Conservation (phyloP, 169 alveolate genomes). For the Plasmodium knowlesi region DNA sequence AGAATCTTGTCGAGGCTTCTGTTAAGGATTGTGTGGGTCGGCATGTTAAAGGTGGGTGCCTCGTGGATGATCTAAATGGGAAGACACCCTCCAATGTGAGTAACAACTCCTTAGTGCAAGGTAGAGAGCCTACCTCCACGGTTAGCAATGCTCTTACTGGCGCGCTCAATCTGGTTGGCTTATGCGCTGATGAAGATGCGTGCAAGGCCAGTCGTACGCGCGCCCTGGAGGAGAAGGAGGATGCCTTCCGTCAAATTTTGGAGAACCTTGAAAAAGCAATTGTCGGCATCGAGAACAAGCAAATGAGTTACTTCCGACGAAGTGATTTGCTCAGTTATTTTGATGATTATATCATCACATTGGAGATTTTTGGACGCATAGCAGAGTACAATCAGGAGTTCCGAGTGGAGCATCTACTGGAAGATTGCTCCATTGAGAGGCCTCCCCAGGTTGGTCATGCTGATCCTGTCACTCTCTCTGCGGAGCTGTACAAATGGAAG, state of each 20-base stretch:
- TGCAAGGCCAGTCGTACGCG: neutral
- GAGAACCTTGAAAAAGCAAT: constrained; percentile 13
- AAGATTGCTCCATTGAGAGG: neutral
- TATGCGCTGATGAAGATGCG: neutral
- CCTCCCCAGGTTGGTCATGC: neutral
- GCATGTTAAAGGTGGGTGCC: neutral
- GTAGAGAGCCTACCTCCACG: neutral
- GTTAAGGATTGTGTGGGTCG: constrained; percentile 1
- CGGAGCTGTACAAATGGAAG: constrained; percentile 9
- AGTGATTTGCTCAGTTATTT: constrained; percentile 14
- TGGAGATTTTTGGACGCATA: constrained; percentile 15
- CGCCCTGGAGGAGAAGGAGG: neutral
- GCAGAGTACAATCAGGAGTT: constrained; percentile 13
- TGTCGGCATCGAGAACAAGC: constrained; percentile 14
- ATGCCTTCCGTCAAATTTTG: neutral
- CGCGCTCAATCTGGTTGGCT: neutral
- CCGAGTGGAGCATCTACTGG: neutral
- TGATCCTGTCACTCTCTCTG: neutral
- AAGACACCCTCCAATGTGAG: constrained; percentile 22
- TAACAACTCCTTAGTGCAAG: neutral
- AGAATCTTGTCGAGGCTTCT: neutral
- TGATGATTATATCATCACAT: constrained; percentile 23
- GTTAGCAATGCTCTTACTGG: neutral
- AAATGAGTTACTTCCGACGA: constrained; percentile 3
- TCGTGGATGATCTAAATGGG: neutral